Base-by-base conservation (phyloP, 805 yeast species). In the Wickerhamomyces bovis region DNA sequence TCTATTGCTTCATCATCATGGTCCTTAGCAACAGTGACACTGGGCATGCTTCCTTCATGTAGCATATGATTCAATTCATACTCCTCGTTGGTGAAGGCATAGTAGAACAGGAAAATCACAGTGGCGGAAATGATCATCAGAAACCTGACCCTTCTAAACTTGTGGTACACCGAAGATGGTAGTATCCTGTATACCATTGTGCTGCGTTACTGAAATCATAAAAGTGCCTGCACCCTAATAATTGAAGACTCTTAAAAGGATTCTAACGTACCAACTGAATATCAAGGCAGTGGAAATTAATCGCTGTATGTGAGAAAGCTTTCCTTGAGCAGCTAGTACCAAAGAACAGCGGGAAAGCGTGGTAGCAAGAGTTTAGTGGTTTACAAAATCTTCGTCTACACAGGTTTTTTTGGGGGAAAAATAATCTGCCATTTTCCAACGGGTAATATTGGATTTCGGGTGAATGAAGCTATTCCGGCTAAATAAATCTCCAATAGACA, bases 71-170 rank as follows among this genome's bases (percentile, higher is more conserved):
- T 61, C 45, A 61, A 48, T 21, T 42, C 47, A 36, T 50, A 46
- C 23, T 54, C 53, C 42, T 59, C 64, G 39, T 61, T 61, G 38
- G 53, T 47, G 41, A 61, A 58, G 4, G 62, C 48, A 44, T 54
- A 59, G 52, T 59, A 58, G 47, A 61, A 51, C 41, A 61, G 44
- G 3, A 55, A 45, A 15, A 51, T 42, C 9, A 61, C 45, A 3
- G 62, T 56, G 8, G 39, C 39, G 0, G 48, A 41, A 1, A 57
- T 35, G 18, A 54, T 25, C 9, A 53, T 26, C 5, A 52, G 41
- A 22, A 53, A 54, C 41, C 60, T 51, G 16, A 53, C 44, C 11
- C 51, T 41, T 48, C 41, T 56, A 41, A 58, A 19, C 40, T 43
- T 51, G 45, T 53, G 56, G 2, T 42, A 16, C 11, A 47, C 11